Conservation (phyloP, 169 alveolate genomes). For the Cryptosporidium andersoni region DNA sequence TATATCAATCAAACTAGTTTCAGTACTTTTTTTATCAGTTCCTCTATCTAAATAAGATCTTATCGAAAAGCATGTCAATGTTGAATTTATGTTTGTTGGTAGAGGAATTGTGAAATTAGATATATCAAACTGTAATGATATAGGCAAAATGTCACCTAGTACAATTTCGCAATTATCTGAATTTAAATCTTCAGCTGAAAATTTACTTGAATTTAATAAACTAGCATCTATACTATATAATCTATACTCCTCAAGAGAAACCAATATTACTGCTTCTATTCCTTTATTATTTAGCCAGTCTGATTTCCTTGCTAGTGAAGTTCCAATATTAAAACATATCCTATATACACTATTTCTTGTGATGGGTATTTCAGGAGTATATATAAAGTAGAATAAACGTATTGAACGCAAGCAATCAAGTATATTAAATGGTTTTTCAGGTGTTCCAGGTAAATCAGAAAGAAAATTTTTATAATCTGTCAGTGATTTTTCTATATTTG, state of each 20-base stretch:
- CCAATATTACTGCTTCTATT: not conserved
- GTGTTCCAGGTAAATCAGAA: too few relatives aligned
- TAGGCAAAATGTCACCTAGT: not conserved
- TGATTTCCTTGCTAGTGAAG: conserved; percentile 7
- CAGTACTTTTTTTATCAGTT: not conserved
- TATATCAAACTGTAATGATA: not conserved
- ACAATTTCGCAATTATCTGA: conserved; percentile 1
- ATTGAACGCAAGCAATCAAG: conserved; percentile 38
- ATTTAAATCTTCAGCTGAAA: not conserved
- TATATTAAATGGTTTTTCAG: conserved; percentile 9
- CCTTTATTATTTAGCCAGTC: conserved; percentile 22
- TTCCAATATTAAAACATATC: conserved; percentile 26
- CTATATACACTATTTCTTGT: conserved; percentile 18
- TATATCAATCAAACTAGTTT: conserved; percentile 12
- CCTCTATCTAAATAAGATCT: not conserved
- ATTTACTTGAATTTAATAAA: not conserved
- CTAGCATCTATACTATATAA: conserved; percentile 3
- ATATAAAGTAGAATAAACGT: conserved; percentile 17
- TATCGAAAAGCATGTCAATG: not conserved
- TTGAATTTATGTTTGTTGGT: not conserved
- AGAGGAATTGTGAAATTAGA: not conserved
- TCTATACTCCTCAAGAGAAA: conserved; percentile 19
- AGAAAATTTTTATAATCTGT: not conserved
- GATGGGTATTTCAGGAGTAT: conserved; percentile 10
- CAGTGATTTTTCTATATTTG: not conserved